Percentiles rank a stretch among this genome's conserved stretches.
phyloP scores from a whole-genome alignment of 139 green algal species.

The Chlamydomonas incerta region DNA sequence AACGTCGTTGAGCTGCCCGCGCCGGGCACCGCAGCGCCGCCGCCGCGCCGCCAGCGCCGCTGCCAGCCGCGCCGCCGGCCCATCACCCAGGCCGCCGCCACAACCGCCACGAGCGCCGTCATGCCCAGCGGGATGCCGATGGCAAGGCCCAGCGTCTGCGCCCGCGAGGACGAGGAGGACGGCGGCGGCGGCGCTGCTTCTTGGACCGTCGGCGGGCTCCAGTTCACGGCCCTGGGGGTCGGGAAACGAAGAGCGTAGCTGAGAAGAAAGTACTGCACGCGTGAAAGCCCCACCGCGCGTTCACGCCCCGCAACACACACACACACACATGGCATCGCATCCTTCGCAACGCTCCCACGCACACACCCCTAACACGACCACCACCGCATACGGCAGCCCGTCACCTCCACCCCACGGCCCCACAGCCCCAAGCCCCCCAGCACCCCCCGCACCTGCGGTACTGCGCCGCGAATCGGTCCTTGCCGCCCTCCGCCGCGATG shows the following conservation, averaged over 20 bases:
- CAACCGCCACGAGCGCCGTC: background rate
- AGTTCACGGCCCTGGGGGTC: background rate
- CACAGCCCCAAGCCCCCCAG: too few relatives aligned
- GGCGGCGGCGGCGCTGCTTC: too few relatives aligned
- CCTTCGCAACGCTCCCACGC: too few relatives aligned
- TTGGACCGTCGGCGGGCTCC: too few relatives aligned
- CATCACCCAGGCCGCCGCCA: background rate
- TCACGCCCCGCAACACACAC: too few relatives aligned
- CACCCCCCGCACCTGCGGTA: conserved; percentile 26
- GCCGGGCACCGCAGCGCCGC: background rate
- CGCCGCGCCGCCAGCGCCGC: background rate
- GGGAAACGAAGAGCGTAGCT: too few relatives aligned
- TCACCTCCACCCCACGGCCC: too few relatives aligned
- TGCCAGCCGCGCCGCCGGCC: background rate
- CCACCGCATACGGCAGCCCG: too few relatives aligned
- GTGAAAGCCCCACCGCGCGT: too few relatives aligned
- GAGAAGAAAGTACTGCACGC: too few relatives aligned
- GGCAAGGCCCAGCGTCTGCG: background rate
- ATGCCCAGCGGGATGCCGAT: background rate
- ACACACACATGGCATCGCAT: too few relatives aligned
- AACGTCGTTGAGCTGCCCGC: conserved; percentile 1
- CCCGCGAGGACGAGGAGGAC: background rate
- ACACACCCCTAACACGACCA: too few relatives aligned
- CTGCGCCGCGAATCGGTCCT: background rate
- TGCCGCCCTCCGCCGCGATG: conserved; percentile 6